phyloP scores from a whole-genome alignment of 768 basidiomycete species.

The Trametes gibbosa region DNA sequence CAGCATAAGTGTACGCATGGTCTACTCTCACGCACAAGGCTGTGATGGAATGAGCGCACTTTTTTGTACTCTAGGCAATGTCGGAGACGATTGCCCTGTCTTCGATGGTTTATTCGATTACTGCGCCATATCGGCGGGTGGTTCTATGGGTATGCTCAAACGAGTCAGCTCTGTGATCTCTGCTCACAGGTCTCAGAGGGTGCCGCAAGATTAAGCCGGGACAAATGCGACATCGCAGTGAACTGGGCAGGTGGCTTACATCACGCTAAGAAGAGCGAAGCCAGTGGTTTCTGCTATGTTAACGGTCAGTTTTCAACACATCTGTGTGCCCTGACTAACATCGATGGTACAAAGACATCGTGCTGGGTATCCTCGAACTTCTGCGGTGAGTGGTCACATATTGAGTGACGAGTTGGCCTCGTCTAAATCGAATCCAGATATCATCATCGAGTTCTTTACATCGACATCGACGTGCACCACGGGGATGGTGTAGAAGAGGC shows the following conservation, averaged over 20 bases:
- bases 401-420: no score
- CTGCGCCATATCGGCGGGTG: constrained; percentile 99
- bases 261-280: constrained; percentile 99
- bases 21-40: background rate
- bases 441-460: constrained; percentile 92
- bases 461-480: constrained; percentile 98
- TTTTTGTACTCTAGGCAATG: constrained; percentile 66
- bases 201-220: constrained; percentile 88
- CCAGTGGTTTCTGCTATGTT: constrained; percentile 98
- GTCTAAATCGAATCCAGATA: constrained; percentile 50
- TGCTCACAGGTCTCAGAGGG: constrained; percentile 64
- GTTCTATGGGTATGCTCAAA: constrained; percentile 84
- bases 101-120: constrained; percentile 99
- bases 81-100: constrained; percentile 98
- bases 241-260: constrained; percentile 99
- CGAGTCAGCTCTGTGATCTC: background rate
- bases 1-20: constrained; percentile 83
- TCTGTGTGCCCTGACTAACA: background rate
- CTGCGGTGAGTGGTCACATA: constrained; percentile 52
- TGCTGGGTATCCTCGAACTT: constrained; percentile 93
- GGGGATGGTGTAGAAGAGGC: constrained; percentile 99
- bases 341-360: constrained; percentile 70
- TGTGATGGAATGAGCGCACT: background rate
- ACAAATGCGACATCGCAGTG: constrained; percentile 98
- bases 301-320: constrained; percentile 59